Conservation (phyloP, 768 basidiomycete genomes). For the Tulasnella sp. region DNA sequence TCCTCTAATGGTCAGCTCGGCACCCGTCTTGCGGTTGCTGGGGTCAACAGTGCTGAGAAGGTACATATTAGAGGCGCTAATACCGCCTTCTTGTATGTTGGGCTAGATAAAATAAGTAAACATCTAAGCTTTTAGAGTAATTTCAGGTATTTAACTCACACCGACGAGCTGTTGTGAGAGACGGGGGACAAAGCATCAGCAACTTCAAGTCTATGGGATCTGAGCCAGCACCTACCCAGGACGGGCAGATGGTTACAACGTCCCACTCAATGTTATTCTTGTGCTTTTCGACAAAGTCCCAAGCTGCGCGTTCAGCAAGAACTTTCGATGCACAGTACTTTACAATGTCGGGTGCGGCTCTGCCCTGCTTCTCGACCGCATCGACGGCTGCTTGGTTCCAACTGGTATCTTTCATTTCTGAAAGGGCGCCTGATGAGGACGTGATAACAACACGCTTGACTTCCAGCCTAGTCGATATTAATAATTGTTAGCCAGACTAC, state of each 20-base stretch:
- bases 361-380: conserved; percentile 22
- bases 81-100: too few species aligned
- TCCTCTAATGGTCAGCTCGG: too few species aligned
- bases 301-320: conserved; percentile 26
- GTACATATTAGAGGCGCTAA: too few species aligned
- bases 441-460: neutral
- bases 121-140: too few species aligned
- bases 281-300: conserved; percentile 23
- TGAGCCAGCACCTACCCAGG: too few species aligned
- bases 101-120: too few species aligned
- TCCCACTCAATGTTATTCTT: conserved; percentile 21
- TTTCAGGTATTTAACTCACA: too few species aligned
- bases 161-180: too few species aligned
- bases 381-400: conserved; percentile 23
- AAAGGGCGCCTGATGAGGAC: neutral
- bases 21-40: too few species aligned
- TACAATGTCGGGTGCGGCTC: neutral
- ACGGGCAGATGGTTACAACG: conserved; percentile 18
- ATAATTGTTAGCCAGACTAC: neutral
- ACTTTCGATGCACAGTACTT: conserved; percentile 20
- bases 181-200: too few species aligned
- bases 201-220: too few species aligned
- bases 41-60: too few species aligned
- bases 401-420: conserved; percentile 18
- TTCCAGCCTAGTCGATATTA: neutral